These are phyloP conservation scores for Houttuynia cordata DNA, from an alignment of 164 flowering plant genomes.

Conservation along the genomic window DNA sequence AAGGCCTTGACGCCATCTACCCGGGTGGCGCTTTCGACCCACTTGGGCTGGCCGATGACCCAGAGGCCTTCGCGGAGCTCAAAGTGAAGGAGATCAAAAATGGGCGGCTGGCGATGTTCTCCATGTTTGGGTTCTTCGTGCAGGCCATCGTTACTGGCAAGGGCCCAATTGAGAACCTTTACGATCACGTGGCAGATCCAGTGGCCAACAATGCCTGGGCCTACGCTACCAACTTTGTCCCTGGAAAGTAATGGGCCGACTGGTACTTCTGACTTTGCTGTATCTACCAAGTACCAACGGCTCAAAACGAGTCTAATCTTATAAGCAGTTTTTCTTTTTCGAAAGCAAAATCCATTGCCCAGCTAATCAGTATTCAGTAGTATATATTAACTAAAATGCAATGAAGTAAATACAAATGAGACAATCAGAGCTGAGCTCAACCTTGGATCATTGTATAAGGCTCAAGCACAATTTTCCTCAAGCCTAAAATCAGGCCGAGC, in stretches of 20 bases:
- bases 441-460: too few species aligned
- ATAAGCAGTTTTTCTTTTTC: too few species aligned
- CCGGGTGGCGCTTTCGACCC: constrained; percentile 29
- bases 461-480: too few species aligned
- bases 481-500: too few species aligned
- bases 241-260: constrained; percentile 38
- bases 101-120: constrained; percentile 63
- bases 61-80: constrained; percentile 66
- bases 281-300: too few species aligned
- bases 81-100: constrained; percentile 79
- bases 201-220: constrained; percentile 80
- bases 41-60: constrained; percentile 72
- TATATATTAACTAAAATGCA: too few species aligned
- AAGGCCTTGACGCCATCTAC: constrained; percentile 13
- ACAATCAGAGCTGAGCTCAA: too few species aligned
- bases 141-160: constrained; percentile 78
- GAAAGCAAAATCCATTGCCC: too few species aligned
- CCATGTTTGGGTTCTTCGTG: constrained; percentile 76
- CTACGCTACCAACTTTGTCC: constrained; percentile 72
- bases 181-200: constrained; percentile 64
- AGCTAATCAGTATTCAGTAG: too few species aligned
- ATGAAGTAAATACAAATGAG: too few species aligned
- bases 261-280: too few species aligned
- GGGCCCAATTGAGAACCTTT: constrained; percentile 74
- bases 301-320: too few species aligned